A percentile compares a stretch with the other conserved stretches of the same genome.
Evolutionary conservation across 768 basidiomycete species (phyloP).

Genomic region (Ramaria rubella): DNA sequence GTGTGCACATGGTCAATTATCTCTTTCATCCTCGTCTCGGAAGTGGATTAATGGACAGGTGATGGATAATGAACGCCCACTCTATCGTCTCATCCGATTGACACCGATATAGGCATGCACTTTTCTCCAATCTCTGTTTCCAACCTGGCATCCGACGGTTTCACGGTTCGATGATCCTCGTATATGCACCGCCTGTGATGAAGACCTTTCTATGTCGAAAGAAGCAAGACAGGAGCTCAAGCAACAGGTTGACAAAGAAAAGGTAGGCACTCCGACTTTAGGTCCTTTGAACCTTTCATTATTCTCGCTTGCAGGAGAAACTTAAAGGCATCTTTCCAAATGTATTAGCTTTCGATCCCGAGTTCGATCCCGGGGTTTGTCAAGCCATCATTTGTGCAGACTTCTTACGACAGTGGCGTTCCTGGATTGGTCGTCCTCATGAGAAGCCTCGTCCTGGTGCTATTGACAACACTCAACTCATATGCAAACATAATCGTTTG

Average conservation of each 20-base stretch:
- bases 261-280: conserved; percentile 36
- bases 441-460: conserved; percentile 50
- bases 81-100: background rate
- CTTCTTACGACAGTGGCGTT: conserved; percentile 63
- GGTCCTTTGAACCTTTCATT: background rate
- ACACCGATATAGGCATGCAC: conserved; percentile 45
- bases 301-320: conserved; percentile 1
- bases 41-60: conserved; percentile 59
- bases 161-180: conserved; percentile 39
- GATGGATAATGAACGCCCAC: conserved; percentile 12
- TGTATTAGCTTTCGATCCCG: background rate
- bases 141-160: conserved; percentile 51
- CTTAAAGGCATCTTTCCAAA: conserved; percentile 7
- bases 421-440: conserved; percentile 58
- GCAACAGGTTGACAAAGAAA: conserved; percentile 70
- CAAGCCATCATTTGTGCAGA: conserved; percentile 50
- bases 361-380: background rate
- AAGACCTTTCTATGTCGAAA: conserved; percentile 44
- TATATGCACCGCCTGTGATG: conserved; percentile 57
- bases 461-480: conserved; percentile 54
- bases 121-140: conserved; percentile 53
- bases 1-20: conserved; percentile 66
- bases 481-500: conserved; percentile 63
- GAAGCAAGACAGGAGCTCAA: conserved; percentile 58
- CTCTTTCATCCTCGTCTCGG: conserved; percentile 48